These are phyloP conservation scores for Veloboletus limbatus DNA, from an alignment of 1,284 basidiomycete species.

Conservation along the genomic window DNA sequence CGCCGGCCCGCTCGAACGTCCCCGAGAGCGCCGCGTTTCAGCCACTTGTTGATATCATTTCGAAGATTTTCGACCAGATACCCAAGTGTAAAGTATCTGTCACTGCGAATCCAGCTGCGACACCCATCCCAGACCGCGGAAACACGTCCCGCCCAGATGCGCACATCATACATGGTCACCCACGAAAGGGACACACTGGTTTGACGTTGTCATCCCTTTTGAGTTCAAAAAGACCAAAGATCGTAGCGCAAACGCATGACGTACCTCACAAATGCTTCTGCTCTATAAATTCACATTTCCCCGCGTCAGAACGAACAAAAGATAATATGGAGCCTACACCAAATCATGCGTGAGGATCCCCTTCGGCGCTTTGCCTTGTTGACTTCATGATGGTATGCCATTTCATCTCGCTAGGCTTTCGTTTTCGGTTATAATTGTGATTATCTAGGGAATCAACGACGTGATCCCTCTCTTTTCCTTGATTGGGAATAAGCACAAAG, in stretches of 20 bases:
- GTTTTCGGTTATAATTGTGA: background rate
- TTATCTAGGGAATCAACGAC: conserved; percentile 3
- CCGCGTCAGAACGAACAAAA: conserved; percentile 14
- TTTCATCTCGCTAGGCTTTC: too few relatives aligned
- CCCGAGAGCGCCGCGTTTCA: background rate
- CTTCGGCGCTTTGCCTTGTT: too few relatives aligned
- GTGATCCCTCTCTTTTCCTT: conserved; percentile 6
- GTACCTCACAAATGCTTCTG: background rate
- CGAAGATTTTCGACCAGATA: background rate
- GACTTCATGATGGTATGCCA: too few relatives aligned
- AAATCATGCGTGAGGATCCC: too few relatives aligned
- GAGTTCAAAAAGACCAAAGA: conserved; percentile 8
- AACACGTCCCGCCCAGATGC: conserved; percentile 13
- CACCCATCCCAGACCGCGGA: background rate
- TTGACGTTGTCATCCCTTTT: conserved; percentile 10
- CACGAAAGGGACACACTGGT: conserved; percentile 4
- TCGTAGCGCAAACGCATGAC: too few relatives aligned
- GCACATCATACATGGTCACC: background rate
- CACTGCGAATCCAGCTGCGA: background rate
- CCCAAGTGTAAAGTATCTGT: background rate
- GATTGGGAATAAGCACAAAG: background rate
- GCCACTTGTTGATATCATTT: conserved; percentile 1
- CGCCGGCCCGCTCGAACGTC: background rate
- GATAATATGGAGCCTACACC: conserved; percentile 15
- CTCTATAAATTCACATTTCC: too few relatives aligned